Evolutionary conservation across 257 asterid species (phyloP).

Genomic region (Eustoma russellianum): DNA sequence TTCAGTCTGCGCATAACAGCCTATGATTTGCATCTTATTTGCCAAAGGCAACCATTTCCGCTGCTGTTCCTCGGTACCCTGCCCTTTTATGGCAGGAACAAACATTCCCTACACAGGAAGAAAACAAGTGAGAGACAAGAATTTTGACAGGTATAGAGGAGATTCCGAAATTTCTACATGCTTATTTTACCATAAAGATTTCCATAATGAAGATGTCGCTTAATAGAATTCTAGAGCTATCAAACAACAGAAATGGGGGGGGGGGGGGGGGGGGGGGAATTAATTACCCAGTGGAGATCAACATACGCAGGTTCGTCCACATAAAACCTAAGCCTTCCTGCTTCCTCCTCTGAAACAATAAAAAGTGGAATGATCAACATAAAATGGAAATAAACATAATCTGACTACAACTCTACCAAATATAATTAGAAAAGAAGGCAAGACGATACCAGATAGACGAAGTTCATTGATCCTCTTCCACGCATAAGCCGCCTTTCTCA

Average conservation of each 20-base stretch:
- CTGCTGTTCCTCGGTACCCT: conserved; percentile 93
- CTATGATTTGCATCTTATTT: conserved; percentile 93
- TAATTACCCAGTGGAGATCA: conserved; percentile 94
- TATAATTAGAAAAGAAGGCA: not conserved
- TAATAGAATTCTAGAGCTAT: not conserved
- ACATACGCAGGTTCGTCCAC: conserved; percentile 92
- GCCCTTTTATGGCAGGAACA: conserved; percentile 86
- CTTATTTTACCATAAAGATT: too few relatives aligned
- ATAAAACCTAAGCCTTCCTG: conserved; percentile 54
- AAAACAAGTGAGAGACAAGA: conserved; percentile 11
- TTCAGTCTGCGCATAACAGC: conserved; percentile 99
- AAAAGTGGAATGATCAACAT: conserved; percentile 2
- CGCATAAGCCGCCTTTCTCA: conserved; percentile 84
- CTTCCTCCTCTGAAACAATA: conserved; percentile 74
- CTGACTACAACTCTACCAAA: not conserved
- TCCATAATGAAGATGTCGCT: too few relatives aligned
- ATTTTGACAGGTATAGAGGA: too few relatives aligned
- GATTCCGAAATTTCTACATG: too few relatives aligned
- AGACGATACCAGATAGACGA: conserved; percentile 48
- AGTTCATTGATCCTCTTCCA: conserved; percentile 68
- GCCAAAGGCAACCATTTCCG: conserved; percentile 86
- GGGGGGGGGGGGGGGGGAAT: too few relatives aligned
- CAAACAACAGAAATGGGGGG: conserved; percentile 4
- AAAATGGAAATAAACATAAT: not conserved
- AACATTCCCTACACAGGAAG: conserved; percentile 76